Evolutionary conservation across 257 asterid species (phyloP), one percentile per base, ranked within the genome.

Genomic region (Vinca minor): DNA sequence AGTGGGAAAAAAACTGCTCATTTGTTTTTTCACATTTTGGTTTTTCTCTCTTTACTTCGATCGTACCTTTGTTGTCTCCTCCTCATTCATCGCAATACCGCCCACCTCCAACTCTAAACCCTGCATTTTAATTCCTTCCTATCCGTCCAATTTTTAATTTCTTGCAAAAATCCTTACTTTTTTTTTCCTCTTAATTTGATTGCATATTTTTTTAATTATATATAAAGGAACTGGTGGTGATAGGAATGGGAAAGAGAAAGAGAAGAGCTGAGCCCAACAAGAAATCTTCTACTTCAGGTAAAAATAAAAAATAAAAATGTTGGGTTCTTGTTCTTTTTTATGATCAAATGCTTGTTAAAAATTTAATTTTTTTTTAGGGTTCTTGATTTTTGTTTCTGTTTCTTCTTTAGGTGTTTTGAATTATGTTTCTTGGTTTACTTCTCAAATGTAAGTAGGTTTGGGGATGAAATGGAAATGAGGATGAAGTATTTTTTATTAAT

Each of bases 161-260:
- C 17, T 31, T 7, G 14, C 42, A 3, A 32, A 41, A 20, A 9
- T 12, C 38, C 5, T 29, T 36, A 38, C 15, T 54, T n/a, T 6
- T 5, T 6, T 12, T 21, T 44, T 21, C 15, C 21, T n/a, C 8
- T n/a, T 46, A 0, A 1, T 20, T 32, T 4, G n/a, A n/a, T n/a
- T n/a, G n/a, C n/a, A n/a, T n/a, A n/a, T 5, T 18, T 9, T 52
- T 54, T 17, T 14, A 6, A 36, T 47, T 32, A 42, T 48, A 31
- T 65, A 66, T 44, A 44, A 46, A 18, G n/a, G 61, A 55, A 55
- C 41, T n/a, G 61, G 31, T 56, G 25, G n/a, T n/a, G n/a, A n/a
- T n/a, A n/a, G n/a, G 50, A 55, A 77, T 73, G 82, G 82, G 82
- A 67, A 77, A 77, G 73, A 69, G 82, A 66, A 77, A 73, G 74